These are phyloP conservation scores for Colletotrichum sp. DNA, from an alignment of 2,329 filamentous ascomycete species.

Conservation along the genomic window DNA sequence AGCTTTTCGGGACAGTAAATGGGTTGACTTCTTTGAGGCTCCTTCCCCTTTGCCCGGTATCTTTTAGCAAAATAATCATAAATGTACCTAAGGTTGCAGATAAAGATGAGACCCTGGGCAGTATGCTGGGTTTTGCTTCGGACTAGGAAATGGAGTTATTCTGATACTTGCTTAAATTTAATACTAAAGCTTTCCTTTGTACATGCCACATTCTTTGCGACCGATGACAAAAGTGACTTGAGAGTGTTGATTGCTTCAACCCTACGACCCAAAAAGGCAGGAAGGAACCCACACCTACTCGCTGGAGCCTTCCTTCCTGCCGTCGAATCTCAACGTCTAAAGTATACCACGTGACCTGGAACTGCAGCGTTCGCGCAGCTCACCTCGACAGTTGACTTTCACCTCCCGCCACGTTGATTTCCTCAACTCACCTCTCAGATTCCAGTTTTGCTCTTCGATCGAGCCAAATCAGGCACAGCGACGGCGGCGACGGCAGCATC, in stretches of 20 bases:
- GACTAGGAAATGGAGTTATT: background rate
- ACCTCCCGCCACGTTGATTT: background rate
- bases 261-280: background rate
- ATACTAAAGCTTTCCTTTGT: background rate
- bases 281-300: background rate
- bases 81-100: fast-evolving
- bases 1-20: background rate
- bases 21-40: background rate
- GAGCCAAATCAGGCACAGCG: background rate
- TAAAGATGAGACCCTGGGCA: background rate
- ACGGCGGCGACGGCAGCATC: fast-evolving
- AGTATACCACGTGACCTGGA: background rate
- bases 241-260: background rate
- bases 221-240: background rate
- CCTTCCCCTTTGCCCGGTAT: background rate
- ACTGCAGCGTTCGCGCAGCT: background rate
- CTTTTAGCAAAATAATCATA: background rate
- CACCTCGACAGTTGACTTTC: background rate
- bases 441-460: background rate
- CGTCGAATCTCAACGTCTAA: background rate
- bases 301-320: background rate
- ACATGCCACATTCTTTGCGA: background rate
- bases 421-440: background rate
- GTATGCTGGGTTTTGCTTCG: background rate
- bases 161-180: fast-evolving